Percentiles rank a stretch among this genome's conserved stretches.
Evolutionary conservation across 2,329 filamentous ascomycete genomes (phyloP).

Genomic region (Gaeumannomyces tritici): DNA sequence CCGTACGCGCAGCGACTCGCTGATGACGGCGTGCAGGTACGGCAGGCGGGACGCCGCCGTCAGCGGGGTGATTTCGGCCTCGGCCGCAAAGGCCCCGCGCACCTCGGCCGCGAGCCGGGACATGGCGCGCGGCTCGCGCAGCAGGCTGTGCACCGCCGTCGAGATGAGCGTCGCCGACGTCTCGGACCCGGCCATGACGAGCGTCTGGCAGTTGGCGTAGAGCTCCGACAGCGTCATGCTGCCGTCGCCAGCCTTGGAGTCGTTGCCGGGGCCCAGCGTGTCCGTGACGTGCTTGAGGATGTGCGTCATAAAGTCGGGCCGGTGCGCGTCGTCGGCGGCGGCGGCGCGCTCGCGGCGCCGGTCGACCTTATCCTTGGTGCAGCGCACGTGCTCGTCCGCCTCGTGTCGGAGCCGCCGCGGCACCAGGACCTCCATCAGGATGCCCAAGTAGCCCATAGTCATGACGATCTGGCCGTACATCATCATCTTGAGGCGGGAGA

Average conservation of each 20-base stretch:
- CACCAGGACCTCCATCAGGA: slow-evolving; percentile 4
- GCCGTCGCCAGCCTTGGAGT: slow-evolving; percentile 4
- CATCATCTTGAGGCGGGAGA: background rate
- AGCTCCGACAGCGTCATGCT: slow-evolving; percentile 4
- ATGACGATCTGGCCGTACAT: slow-evolving; percentile 3
- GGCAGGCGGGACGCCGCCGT: slow-evolving; percentile 5
- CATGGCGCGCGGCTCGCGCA: slow-evolving; percentile 13
- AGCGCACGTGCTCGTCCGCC: background rate
- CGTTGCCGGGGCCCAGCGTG: slow-evolving; percentile 2
- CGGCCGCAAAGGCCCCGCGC: slow-evolving; percentile 13
- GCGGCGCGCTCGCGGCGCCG: slow-evolving; percentile 2
- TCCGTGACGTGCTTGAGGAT: slow-evolving; percentile 8
- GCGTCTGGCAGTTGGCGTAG: background rate
- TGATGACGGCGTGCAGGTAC: slow-evolving; percentile 9
- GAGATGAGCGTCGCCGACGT: slow-evolving; percentile 33
- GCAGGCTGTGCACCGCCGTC: slow-evolving; percentile 17
- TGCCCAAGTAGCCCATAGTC: slow-evolving; percentile 1
- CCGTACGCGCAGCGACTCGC: slow-evolving; percentile 8
- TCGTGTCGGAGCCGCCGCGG: background rate
- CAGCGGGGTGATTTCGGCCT: slow-evolving; percentile 14
- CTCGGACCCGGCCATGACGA: slow-evolving; percentile 30
- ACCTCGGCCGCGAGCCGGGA: slow-evolving; percentile 16
- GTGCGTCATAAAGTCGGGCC: slow-evolving; percentile 11
- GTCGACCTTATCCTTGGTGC: slow-evolving; percentile 1
- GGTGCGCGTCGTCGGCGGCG: background rate